Base-by-base conservation (phyloP, 192 early-diverging fungal species). In the Allomyces arbusculus region DNA sequence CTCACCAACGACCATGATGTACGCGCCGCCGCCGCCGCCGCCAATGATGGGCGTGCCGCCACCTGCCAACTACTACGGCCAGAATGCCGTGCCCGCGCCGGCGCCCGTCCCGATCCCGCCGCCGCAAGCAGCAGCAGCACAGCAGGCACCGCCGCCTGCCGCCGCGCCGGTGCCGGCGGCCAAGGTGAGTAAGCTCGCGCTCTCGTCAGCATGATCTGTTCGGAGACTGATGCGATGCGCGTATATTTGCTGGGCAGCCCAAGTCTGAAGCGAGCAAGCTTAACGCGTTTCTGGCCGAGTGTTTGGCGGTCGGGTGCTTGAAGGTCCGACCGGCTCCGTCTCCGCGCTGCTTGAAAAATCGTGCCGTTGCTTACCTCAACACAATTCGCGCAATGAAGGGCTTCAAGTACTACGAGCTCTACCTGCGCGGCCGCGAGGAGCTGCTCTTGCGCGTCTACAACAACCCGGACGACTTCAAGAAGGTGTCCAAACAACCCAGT, bases 391-490 rank as follows among this genome's bases (percentile, higher is more conserved):
- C 22, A 14, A 26, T 20, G 64, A 43, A 86, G 83, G 85, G 86
- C 40, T 87, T 87, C 67, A 72, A 75, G 63, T 76, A 86, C 61
- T 83, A 86, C 75, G 80, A 84, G 22, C 70, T 83, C 24, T 77
- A 84, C 25, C 79, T 87, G 10, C 78, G 86, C 26, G 82, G 86
- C 61, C 72, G 86, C 26, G 86, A 87, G 69, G 86, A 87, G 44
- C 75, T 87, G 20, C 69, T 87, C 3, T 69, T 87, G 28, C 77
- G 84, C 11, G 78, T 87, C 26, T 80, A 73, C 70, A 80, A 76
- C 58, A 74, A 76, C 73, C 16, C 50, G 16, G 50, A 58, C 9
- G 20, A 58, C 16, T n/a, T 40, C 33, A 40, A 40, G 33, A 40
- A 40, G 33, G 33, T 40, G 33, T 40, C 33, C 33, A 66, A 26